Evolutionary conservation across 2,329 filamentous ascomycete species (phyloP), one percentile per base, ranked within the genome.

Genomic region (Arthrobotrys musiformis): DNA sequence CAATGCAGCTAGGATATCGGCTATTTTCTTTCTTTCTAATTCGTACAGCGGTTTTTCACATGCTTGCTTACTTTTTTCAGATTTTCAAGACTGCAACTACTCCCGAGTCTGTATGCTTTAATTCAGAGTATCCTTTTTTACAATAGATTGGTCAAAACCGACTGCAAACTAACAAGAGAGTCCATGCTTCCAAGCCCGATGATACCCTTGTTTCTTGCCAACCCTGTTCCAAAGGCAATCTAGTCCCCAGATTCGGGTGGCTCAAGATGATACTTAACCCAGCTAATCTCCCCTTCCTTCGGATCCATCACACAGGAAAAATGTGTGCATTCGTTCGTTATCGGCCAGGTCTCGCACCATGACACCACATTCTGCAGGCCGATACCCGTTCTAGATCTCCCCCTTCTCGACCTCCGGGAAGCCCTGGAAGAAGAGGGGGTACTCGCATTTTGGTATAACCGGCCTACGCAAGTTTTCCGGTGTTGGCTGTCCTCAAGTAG

Each of bases 271-370:
- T 60, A 80, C 78, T 80, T 74, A 7, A 85, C 79, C 85, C 86
- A 89, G 13, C 83, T 81, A 22, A 89, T 82, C 11, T 82, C 82
- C 0, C 88, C 87, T 13, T 81, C 81, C 4, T 76, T 81, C 2
- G 88, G 86, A 82, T 90, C 88, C 85, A 90, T 86, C 28, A 90
- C 82, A 19, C 85, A 85, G 2, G 86, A 85, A 81, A 87, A 90
- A 82, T 90, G 88, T 1, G 88, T 89, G 37, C 83, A 84, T 68
- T 88, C 86, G 79, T 89, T 90, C 15, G 85, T 85, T 2, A 87
- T 86, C 0, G 88, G 88, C 74, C 85, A 87, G 13, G 82, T 82
- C 22, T 83, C 82, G 7, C 89, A 82, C 88, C 88, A 88, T 9
- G 82, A 79, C 1, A 84, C 82, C 2, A 89, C 79, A 30, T 81